A percentile compares a stretch with the other conserved stretches of the same genome.
These are phyloP conservation scores for Trametes cinnabarina DNA, from an alignment of 768 basidiomycete genomes.

Conservation along the genomic window DNA sequence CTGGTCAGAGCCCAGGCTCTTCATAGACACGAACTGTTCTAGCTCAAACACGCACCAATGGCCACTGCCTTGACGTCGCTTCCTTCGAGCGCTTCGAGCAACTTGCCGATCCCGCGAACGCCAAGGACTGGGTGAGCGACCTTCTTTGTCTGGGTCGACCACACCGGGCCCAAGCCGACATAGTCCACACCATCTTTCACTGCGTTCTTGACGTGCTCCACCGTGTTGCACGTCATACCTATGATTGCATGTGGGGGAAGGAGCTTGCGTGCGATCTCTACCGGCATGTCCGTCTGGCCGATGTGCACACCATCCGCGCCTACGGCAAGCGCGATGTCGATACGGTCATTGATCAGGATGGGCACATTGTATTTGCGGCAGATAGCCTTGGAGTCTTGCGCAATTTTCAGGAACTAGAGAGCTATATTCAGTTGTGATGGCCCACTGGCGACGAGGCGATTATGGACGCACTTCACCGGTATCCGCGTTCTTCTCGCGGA, in stretches of 20 bases:
- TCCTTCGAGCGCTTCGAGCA: slow-evolving; percentile 65
- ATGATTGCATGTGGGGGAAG: slow-evolving; percentile 71
- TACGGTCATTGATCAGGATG: slow-evolving; percentile 81
- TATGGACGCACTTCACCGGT: slow-evolving; percentile 66
- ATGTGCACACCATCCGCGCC: slow-evolving; percentile 81
- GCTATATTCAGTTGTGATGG: background rate
- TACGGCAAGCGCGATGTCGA: slow-evolving; percentile 83
- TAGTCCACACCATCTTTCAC: slow-evolving; percentile 72
- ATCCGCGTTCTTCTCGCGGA: slow-evolving; percentile 82
- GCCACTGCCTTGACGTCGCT: slow-evolving; percentile 70
- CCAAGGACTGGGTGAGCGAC: slow-evolving; percentile 65
- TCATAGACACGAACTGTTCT: no score
- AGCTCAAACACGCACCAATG: slow-evolving; percentile 84
- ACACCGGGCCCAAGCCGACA: slow-evolving; percentile 85
- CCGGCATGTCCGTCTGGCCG: slow-evolving; percentile 85
- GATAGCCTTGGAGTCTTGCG: slow-evolving; percentile 61
- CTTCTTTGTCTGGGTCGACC: slow-evolving; percentile 77
- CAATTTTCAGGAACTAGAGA: slow-evolving; percentile 73
- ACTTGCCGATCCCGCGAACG: slow-evolving; percentile 63
- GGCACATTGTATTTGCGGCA: slow-evolving; percentile 79
- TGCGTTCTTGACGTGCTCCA: slow-evolving; percentile 62
- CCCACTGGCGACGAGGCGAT: background rate
- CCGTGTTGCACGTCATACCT: slow-evolving; percentile 75
- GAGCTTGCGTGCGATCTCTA: slow-evolving; percentile 59
- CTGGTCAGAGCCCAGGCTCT: background rate